Evolutionary conservation across 805 yeast genomes (phyloP), one percentile per base, ranked within the genome.

Genomic region (Yamadazyma phyllophila): DNA sequence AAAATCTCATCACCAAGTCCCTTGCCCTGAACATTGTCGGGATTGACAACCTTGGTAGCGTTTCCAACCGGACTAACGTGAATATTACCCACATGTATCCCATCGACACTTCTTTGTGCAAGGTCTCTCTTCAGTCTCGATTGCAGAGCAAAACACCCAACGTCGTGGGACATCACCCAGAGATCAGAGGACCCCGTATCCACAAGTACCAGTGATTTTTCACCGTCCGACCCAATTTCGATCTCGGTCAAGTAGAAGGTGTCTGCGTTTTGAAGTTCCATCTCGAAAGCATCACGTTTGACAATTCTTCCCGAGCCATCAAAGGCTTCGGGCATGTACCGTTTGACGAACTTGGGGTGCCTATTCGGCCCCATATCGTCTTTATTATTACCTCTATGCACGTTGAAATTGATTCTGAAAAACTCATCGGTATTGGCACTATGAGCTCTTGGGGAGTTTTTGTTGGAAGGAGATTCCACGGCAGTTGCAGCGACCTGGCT

Each of bases 111-210:
- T 17, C 29, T 24, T 26, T 26, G 12, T n/a, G 15, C 14, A 14
- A 13, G 12, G 13, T 34, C 45, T 16, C 36, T 47, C 29, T 39
- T 44, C 7, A 17, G 15, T 12, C 32, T 26, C 13, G 41, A 31
- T 1, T 37, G 11, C 8, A 26, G 36, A 4, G 46, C 41, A 20
- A 29, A 34, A 48, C 72, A 66, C 4, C 36, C 39, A 4, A 63
- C 56, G 34, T 66, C 63, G 39, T 55, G 58, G 15, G 67, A 51
- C 69, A 67, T 66, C 32, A 71, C 59, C 76, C 76, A 71, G 44
- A 71, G 58, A 51, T 71, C 76, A 8, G 73, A 65, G 5, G 74
- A 67, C 3, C 74, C 76, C 20, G 74, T 71, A 51, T 69, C 74
- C 9, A 71, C 62, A 50, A 67, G 57, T 2, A 69, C 71, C 8